phyloP scores from a whole-genome alignment of 2,329 filamentous ascomycete genomes.

The Cladosporium sp. region DNA sequence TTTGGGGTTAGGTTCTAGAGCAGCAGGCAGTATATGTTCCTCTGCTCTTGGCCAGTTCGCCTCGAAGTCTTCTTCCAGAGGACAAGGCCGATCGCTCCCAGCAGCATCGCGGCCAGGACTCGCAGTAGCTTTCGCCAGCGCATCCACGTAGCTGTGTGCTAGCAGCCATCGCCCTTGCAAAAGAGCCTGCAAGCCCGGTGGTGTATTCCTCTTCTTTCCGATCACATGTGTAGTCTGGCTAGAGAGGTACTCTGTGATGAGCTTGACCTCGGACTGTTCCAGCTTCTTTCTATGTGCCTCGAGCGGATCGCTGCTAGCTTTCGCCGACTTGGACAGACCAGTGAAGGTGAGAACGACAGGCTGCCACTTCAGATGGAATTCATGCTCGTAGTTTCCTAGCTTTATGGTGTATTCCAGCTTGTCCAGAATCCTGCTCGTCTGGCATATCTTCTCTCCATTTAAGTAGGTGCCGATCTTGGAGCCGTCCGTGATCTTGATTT shows the following conservation, averaged over 20 bases:
- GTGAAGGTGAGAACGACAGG: slow-evolving; percentile 81
- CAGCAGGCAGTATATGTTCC: slow-evolving; percentile 70
- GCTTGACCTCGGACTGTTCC: slow-evolving; percentile 87
- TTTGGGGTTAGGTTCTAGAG: slow-evolving; percentile 71
- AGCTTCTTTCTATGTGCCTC: slow-evolving; percentile 63
- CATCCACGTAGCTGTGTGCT: slow-evolving; percentile 69
- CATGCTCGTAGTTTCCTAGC: slow-evolving; percentile 68
- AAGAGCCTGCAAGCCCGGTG: slow-evolving; percentile 82
- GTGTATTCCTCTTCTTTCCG: slow-evolving; percentile 83
- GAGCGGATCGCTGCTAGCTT: slow-evolving; percentile 55
- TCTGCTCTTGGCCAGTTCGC: slow-evolving; percentile 73
- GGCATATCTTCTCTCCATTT: slow-evolving; percentile 67
- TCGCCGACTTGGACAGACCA: slow-evolving; percentile 61
- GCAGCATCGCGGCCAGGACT: slow-evolving; percentile 24
- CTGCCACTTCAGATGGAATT: slow-evolving; percentile 61
- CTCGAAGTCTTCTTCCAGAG: slow-evolving; percentile 78
- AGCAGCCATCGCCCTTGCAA: slow-evolving; percentile 81
- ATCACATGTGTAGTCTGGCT: slow-evolving; percentile 82
- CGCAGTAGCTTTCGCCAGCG: slow-evolving; percentile 63
- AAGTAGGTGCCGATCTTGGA: slow-evolving; percentile 82
- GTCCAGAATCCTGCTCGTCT: slow-evolving; percentile 59
- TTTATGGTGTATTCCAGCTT: slow-evolving; percentile 59
- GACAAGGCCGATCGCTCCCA: slow-evolving; percentile 28
- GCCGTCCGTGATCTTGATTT: slow-evolving; percentile 73
- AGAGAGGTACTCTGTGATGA: slow-evolving; percentile 69